These are phyloP conservation scores for Microcyclosporella mali DNA, from an alignment of 2,329 filamentous ascomycete genomes.

Conservation along the genomic window DNA sequence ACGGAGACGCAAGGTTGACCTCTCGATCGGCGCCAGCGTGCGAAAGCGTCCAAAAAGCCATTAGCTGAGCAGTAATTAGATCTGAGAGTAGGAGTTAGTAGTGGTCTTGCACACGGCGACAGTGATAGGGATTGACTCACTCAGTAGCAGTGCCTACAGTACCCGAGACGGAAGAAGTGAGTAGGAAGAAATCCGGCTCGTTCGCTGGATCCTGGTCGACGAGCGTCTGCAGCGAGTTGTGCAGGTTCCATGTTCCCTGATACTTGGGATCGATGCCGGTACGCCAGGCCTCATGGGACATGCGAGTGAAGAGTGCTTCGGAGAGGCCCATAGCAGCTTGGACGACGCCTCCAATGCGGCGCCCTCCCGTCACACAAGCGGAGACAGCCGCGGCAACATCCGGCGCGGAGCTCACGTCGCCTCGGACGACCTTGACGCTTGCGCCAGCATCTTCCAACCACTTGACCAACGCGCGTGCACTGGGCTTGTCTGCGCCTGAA, in stretches of 20 bases:
- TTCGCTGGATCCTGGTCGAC: background rate
- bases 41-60: slow-evolving; percentile 25
- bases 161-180: slow-evolving; percentile 50
- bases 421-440: background rate
- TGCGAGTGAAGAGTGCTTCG: slow-evolving; percentile 32
- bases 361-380: background rate
- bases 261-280: slow-evolving; percentile 8
- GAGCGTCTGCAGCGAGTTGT: slow-evolving; percentile 30
- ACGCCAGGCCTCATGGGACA: slow-evolving; percentile 5
- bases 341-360: slow-evolving; percentile 8
- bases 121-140: no score
- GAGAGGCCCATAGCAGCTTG: slow-evolving; percentile 4
- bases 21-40: slow-evolving; percentile 24
- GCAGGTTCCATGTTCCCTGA: slow-evolving; percentile 38
- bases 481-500: background rate
- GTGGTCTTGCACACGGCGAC: no score
- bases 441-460: background rate
- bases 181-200: slow-evolving; percentile 42
- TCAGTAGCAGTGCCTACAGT: slow-evolving; percentile 47
- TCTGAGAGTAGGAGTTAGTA: no score
- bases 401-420: background rate
- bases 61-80: slow-evolving; percentile 54
- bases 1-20: slow-evolving; percentile 18
- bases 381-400: background rate
- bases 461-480: background rate